Evolutionary conservation across 495 filamentous ascomycete species (phyloP), one percentile per base, ranked within the genome.

Genomic region (Penicillium longicatenatum): DNA sequence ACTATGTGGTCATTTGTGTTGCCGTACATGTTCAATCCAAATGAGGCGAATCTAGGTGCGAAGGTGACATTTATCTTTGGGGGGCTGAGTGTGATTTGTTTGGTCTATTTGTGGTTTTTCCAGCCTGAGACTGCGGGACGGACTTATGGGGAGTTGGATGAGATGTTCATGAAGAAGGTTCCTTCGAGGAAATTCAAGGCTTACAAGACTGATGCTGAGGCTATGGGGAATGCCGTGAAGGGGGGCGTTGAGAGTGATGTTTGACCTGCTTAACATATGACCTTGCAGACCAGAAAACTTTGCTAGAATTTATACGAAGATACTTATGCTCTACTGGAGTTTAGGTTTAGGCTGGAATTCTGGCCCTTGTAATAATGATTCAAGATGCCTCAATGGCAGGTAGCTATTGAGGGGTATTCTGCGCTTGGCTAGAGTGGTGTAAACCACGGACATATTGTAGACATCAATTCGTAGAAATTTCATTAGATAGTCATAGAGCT

Each of bases 1-100:
- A 60, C 56, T 7, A 70, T 68, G 68, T 68, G 62, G 65, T 58
- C 60, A 8, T 70, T 70, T 67, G 45, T 67, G 51, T 17, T 56
- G 46, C 57, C 56, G 14, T 61, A 57, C 19, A 55, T 52, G 7
- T 57, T 60, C n/a, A 60, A 52, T 41, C 54, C 55, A 3, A 52
- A 63, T 50, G 39, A 63, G 35, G 44, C 54, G 8, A 61, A 64
- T 21, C 41, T 58, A 4, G 54, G 54, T 22, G 50, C 57, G 2
- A 62, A 62, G 33, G 55, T 66, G 17, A 45, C 55, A 0, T 68
- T 69, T 48, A 64, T 69, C 24, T 67, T 69, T 42, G 66, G 52
- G 2, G 63, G 56, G 5, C 43, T 63, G 26, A 41, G 52, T 44
- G 55, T 58, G 12, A 47, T 63, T 26, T 63, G 52, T 41, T 46